Evolutionary conservation across 768 basidiomycete species (phyloP).

Genomic region (Tricholoma matsutake): DNA sequence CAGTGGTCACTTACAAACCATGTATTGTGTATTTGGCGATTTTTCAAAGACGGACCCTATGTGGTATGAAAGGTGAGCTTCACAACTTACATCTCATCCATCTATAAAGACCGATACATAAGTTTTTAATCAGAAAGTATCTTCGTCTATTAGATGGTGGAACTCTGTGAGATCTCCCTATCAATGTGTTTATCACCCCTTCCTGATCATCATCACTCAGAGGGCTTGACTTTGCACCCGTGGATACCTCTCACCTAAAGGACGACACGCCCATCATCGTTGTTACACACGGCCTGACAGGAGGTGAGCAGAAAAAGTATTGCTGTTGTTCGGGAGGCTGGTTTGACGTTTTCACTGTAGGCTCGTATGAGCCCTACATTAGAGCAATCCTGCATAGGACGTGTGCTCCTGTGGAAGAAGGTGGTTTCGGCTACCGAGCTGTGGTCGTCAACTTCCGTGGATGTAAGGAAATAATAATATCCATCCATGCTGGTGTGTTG

Average conservation of each 20-base stretch:
- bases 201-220: constrained; percentile 27
- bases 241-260: constrained; percentile 31
- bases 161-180: constrained; percentile 44
- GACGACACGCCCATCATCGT: constrained; percentile 50
- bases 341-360: constrained; percentile 29
- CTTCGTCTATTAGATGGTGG: constrained; percentile 55
- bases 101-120: neutral
- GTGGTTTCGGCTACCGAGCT: constrained; percentile 84
- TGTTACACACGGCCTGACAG: constrained; percentile 49
- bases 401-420: constrained; percentile 61
- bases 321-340: neutral
- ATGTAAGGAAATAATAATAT: constrained; percentile 48
- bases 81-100: neutral
- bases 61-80: constrained; percentile 49
- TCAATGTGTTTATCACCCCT: neutral
- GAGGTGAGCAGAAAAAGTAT: constrained; percentile 28
- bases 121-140: constrained; percentile 31
- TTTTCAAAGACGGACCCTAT: constrained; percentile 56
- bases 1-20: constrained; percentile 64
- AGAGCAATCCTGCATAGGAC: constrained; percentile 73
- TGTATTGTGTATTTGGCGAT: constrained; percentile 57
- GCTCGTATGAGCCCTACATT: constrained; percentile 87
- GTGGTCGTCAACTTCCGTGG: constrained; percentile 90
- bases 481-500: neutral
- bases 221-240: constrained; percentile 59